Percentiles rank a stretch among this genome's conserved stretches.
phyloP scores from a whole-genome alignment of 495 filamentous ascomycete genomes.

The Penicillium robsamsonii region DNA sequence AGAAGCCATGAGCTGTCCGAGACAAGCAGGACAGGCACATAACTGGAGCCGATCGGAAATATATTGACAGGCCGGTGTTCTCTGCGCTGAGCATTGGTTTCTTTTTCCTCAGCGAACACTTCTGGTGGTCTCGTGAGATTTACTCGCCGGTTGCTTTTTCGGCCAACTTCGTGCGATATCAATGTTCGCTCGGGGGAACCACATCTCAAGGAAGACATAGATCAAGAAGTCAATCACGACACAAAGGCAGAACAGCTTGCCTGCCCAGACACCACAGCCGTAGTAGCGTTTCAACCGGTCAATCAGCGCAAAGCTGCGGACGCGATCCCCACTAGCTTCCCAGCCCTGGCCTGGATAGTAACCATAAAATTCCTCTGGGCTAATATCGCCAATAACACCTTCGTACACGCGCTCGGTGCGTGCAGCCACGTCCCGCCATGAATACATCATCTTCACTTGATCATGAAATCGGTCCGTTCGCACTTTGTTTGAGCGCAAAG shows the following conservation, averaged over 20 bases:
- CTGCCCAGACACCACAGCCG: constrained; percentile 99
- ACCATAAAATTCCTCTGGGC: constrained; percentile 84
- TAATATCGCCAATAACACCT: constrained; percentile 79
- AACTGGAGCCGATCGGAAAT: background rate
- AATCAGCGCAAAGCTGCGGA: constrained; percentile 85
- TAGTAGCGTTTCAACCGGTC: constrained; percentile 95
- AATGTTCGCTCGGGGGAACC: constrained; percentile 78
- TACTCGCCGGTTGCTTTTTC: constrained; percentile 52
- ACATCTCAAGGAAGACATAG: constrained; percentile 81
- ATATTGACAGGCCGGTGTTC: background rate
- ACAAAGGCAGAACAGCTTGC: constrained; percentile 93
- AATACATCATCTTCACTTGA: constrained; percentile 96
- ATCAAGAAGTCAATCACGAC: constrained; percentile 92
- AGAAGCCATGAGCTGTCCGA: background rate
- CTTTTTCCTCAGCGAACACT: background rate
- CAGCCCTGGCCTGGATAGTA: constrained; percentile 61
- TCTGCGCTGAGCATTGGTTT: background rate
- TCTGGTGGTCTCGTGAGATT: constrained; percentile 23
- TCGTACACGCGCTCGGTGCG: constrained; percentile 94
- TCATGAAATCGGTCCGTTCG: constrained; percentile 94
- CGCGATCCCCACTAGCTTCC: constrained; percentile 69
- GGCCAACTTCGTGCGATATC: constrained; percentile 92
- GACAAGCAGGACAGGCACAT: too few relatives aligned
- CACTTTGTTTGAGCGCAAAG: constrained; percentile 84
- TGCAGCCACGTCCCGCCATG: constrained; percentile 90